Evolutionary conservation across 306 rosid species (phyloP), one percentile per base, ranked within the genome.

Genomic region (cucumber (Cucumis sativus)): DNA sequence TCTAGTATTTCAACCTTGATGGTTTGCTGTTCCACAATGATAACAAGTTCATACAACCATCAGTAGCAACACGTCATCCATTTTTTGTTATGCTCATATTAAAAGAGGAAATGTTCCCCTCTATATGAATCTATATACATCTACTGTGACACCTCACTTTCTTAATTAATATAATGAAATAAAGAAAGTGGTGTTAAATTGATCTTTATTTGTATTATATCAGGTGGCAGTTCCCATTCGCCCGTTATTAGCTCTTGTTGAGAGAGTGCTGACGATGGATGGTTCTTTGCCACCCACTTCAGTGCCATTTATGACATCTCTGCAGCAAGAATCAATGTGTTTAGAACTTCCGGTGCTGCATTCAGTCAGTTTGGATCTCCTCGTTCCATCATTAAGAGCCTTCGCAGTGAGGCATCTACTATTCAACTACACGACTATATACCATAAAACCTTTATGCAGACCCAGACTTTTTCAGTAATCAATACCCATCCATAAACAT

Each of bases 271-370:
- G 83, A 86, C 55, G 82, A 88, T 91, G 78, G 89, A 92, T 79
- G 98, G 96, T 65, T 86, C 97, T 73, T 69, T 91, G 79, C 89
- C 96, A 74, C 86, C 79, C 77, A 84, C 84, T 51, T 74, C 87
- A 75, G 60, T 80, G 81, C 88, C 90, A 75, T 92, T 96, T 83
- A 78, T 87, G 89, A 89, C 97, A 57, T 77, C 87, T 71, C 83
- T 74, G 83, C 93, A 91, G 80, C 98, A 96, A 87, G 97, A 92
- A 78, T 82, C 83, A 52, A 81, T 96, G 63, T 91, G 96, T 83
- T 91, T 90, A 21, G 91, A 88, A 83, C 99, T 96, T 83, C 98
- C 99, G 37, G 84, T 69, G 35, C 83, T 92, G 88, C 99, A 96
- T 84, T 85, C 74, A 30, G 62, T 77, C 79, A 67, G 89, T 85